Base-by-base conservation (phyloP, 352 stramenopile genomes). In the Halophytophthora batemanensis region DNA sequence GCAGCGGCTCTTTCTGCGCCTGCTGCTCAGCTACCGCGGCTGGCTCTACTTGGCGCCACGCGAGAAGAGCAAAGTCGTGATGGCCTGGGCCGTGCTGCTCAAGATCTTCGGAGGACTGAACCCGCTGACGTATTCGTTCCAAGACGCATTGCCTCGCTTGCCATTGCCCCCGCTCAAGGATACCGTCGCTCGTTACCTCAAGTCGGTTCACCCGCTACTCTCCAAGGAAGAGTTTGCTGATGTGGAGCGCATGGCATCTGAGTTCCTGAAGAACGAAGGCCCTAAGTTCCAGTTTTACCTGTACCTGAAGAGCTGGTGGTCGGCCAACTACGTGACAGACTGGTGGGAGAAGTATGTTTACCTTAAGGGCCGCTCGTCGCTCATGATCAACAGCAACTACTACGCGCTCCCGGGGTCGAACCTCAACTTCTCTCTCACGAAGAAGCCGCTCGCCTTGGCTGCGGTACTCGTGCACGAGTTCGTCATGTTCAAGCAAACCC, bases 341-440 rank as follows among this genome's bases (percentile, higher is more conserved):
- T 93, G 82, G 82, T 95, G 85, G 85, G 85, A 95, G 66, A 86
- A 92, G 61, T 95, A 95, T 56, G 85, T 95, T 47, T 95, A 93
- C 64, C 65, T 95, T 22, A 90, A 89, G 49, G 82, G 83, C 56
- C 83, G 88, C 50, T 89, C 75, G 41, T 92, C 87, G 22, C 71
- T 96, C 54, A 90, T 90, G 73, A 94, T 96, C 64, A 96, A 96
- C 69, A 93, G 77, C 66, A 96, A 96, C 65, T 96, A 96, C 73
- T 96, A 96, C 53, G 85, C 82, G 6, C 71, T 96, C 18, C 82
- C 77, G 7, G 66, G 70, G 18, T 44, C 69, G 17, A 88, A 89
- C 49, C 45, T 90, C 3, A 52, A 87, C 19, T 87, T 84, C 47
- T 69, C 71, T 45, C 66, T 77, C 0, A 82, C 84, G 5, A 71